Evolutionary conservation across 2,329 filamentous ascomycete species (phyloP).

Genomic region (Calonectria hawksworthii): DNA sequence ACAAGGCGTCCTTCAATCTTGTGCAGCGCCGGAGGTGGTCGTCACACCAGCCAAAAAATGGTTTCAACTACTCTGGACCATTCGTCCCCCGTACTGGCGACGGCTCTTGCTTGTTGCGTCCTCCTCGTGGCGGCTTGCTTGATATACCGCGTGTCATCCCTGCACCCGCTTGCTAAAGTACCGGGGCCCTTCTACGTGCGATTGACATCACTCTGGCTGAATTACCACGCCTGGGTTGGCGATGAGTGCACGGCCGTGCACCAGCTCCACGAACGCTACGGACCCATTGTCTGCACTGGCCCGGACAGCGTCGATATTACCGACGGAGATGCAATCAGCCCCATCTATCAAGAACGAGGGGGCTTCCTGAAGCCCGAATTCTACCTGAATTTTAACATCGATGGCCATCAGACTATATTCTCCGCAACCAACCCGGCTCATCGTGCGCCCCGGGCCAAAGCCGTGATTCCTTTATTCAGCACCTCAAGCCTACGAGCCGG

Average conservation of each 20-base stretch:
- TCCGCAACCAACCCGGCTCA: conserved; percentile 57
- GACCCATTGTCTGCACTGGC: conserved; percentile 52
- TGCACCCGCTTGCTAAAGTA: conserved; percentile 21
- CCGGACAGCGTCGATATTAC: conserved; percentile 58
- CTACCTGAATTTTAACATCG: conserved; percentile 70
- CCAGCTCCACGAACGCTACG: conserved; percentile 51
- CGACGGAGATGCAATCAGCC: conserved; percentile 59
- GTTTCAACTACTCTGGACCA: no score
- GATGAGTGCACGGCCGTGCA: conserved; percentile 24
- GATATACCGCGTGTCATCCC: neutral
- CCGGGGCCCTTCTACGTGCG: conserved; percentile 22
- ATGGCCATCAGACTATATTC: conserved; percentile 68
- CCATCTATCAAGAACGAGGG: conserved; percentile 65
- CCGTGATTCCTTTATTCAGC: conserved; percentile 63
- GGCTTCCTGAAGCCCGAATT: conserved; percentile 66
- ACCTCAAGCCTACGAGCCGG: conserved; percentile 59
- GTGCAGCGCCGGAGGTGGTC: neutral
- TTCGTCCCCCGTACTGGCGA: neutral
- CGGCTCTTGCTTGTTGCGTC: neutral
- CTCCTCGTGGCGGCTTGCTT: neutral
- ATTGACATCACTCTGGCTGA: conserved; percentile 19
- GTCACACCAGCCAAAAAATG: neutral
- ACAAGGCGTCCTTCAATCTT: neutral
- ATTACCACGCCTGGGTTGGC: conserved; percentile 25
- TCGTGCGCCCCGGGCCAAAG: conserved; percentile 61